Evolutionary conservation across 441 rosid species (phyloP).

Genomic region (Pelargonium australe): DNA sequence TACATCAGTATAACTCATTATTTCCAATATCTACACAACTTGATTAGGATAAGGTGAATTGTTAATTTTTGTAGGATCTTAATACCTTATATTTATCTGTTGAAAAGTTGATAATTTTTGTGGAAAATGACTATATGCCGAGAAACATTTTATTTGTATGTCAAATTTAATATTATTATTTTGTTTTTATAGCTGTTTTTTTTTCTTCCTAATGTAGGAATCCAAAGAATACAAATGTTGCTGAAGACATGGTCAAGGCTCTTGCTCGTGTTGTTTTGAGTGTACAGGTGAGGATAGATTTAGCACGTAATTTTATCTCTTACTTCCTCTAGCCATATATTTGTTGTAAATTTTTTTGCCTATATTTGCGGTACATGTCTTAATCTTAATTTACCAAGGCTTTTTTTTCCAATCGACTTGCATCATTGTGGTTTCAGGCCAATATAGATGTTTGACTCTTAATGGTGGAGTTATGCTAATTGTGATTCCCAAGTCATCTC

Average conservation of each 20-base stretch:
- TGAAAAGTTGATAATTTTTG: not conserved
- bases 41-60: not conserved
- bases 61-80: not conserved
- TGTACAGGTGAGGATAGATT: slow-evolving; percentile 61
- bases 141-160: not conserved
- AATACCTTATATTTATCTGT: not conserved
- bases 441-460: not conserved
- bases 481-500: too few species aligned
- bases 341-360: slow-evolving; percentile 11
- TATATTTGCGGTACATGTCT: not conserved
- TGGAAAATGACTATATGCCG: not conserved
- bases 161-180: slow-evolving; percentile 1
- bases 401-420: not conserved
- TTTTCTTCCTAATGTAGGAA: slow-evolving; percentile 45
- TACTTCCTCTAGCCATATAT: not conserved
- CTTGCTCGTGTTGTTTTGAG: slow-evolving; percentile 98
- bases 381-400: not conserved
- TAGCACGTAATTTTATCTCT: slow-evolving; percentile 8
- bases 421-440: not conserved
- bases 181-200: slow-evolving; percentile 22
- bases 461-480: not conserved
- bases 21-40: not conserved
- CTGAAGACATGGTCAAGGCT: slow-evolving; percentile 96
- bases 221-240: slow-evolving; percentile 95
- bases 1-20: too few species aligned